These are phyloP conservation scores for Yamadazyma kitorensis DNA, from an alignment of 805 yeast species.

Conservation along the genomic window DNA sequence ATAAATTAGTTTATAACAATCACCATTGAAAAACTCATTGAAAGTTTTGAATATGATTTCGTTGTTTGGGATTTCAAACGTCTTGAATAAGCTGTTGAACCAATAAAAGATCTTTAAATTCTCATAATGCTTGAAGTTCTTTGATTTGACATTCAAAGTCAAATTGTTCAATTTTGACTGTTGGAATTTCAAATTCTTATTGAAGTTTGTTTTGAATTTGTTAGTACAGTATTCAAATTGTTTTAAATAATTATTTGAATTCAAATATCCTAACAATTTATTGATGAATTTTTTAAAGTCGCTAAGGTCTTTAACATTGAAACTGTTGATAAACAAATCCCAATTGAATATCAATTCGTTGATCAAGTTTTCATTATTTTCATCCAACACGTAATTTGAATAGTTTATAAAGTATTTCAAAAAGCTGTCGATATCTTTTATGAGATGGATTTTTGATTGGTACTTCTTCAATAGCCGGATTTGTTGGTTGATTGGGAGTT, in stretches of 20 bases:
- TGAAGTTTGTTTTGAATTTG: conserved; percentile 6
- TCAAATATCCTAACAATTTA: conserved; percentile 8
- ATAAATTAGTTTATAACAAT: conserved; percentile 10
- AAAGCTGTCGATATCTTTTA: conserved; percentile 9
- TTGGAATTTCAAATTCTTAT: conserved; percentile 1
- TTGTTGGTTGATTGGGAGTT: conserved; percentile 12
- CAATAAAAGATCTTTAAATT: conserved; percentile 12
- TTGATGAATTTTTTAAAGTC: conserved; percentile 7
- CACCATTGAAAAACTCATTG: conserved; percentile 7
- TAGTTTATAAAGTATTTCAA: conserved; percentile 7
- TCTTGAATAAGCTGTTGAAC: conserved; percentile 11
- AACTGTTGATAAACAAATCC: conserved; percentile 8
- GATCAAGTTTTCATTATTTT: conserved; percentile 12
- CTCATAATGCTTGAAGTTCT: conserved; percentile 12
- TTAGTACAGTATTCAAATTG: conserved; percentile 14
- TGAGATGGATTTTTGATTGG: conserved; percentile 6
- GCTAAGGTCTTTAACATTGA: conserved; percentile 6
- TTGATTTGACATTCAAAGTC: conserved; percentile 9
- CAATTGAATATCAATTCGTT: conserved; percentile 13
- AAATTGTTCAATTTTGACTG: conserved; percentile 13
- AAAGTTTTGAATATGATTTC: conserved; percentile 7
- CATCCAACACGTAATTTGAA: conserved; percentile 7
- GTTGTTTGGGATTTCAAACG: conserved; percentile 9
- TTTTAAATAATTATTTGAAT: conserved; percentile 8
- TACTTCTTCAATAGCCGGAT: conserved; percentile 10